Evolutionary conservation across 169 alveolate species (phyloP).

Genomic region (Plasmodium knowlesi): DNA sequence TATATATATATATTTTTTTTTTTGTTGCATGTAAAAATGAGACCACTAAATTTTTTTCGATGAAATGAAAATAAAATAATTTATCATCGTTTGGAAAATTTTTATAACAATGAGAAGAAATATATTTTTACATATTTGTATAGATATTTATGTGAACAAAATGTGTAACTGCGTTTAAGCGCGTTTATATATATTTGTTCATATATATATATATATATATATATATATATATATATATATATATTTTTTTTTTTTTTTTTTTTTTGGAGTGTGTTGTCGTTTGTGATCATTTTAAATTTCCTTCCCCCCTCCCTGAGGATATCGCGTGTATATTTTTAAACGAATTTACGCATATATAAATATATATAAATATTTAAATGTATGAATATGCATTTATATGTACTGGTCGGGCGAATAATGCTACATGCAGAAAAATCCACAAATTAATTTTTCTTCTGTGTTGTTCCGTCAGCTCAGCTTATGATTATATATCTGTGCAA

Average conservation of each 20-base stretch:
- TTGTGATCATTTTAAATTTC: conserved; percentile 11
- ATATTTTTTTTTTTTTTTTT: neutral
- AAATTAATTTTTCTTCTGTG: neutral
- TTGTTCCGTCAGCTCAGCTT: conserved; percentile 8
- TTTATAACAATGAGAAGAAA: neutral
- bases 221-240: no score
- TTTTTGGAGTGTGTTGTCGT: conserved; percentile 7
- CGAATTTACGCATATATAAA: neutral
- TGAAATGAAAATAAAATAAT: conserved; percentile 20
- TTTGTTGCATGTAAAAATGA: conserved; percentile 43
- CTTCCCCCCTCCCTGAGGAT: neutral
- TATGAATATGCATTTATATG: neutral
- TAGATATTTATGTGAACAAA: neutral
- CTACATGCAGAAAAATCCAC: conserved; percentile 48
- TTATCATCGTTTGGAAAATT: conserved; percentile 5
- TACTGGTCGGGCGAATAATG: neutral
- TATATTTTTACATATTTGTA: neutral
- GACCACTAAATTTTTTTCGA: conserved; percentile 53
- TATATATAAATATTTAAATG: neutral
- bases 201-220: conserved; percentile 4
- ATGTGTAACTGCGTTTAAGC: neutral
- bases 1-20: neutral
- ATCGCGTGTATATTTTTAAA: neutral
- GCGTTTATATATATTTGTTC: neutral
- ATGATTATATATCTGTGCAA: neutral